Percentiles rank a stretch among this genome's conserved stretches.
Conservation (phyloP, 345 rosid species). For the Limnanthes douglasii region DNA sequence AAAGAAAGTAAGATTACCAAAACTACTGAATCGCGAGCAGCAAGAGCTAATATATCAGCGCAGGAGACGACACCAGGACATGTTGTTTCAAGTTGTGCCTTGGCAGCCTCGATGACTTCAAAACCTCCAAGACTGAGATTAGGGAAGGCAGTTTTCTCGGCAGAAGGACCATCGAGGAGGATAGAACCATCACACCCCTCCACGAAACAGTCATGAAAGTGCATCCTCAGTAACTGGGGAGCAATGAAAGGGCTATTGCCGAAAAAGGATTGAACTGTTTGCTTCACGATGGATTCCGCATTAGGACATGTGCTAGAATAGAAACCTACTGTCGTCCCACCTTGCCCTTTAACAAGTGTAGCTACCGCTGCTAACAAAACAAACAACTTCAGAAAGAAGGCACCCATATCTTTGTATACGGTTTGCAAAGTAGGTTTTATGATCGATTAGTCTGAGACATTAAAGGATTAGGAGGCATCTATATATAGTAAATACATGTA, state of each 20-base stretch:
- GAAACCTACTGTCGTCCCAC: slow-evolving; percentile 12
- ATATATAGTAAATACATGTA: too few species aligned
- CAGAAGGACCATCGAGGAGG: slow-evolving; percentile 12
- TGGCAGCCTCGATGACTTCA: slow-evolving; percentile 22
- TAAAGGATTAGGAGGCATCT: too few species aligned
- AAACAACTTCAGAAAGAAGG: too few species aligned
- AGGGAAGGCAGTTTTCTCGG: slow-evolving; percentile 19
- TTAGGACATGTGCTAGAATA: slow-evolving; percentile 11
- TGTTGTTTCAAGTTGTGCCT: slow-evolving; percentile 14
- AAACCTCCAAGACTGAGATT: slow-evolving; percentile 19
- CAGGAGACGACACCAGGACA: slow-evolving; percentile 34
- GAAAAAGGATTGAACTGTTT: slow-evolving; percentile 14
- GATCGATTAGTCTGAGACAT: too few species aligned
- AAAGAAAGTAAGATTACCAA: slow-evolving; percentile 19
- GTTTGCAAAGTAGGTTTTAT: too few species aligned
- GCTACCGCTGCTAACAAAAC: slow-evolving; percentile 4
- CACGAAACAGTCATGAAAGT: slow-evolving; percentile 25
- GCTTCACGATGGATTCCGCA: slow-evolving; percentile 11
- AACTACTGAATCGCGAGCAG: slow-evolving; percentile 32
- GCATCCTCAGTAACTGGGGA: slow-evolving; percentile 22
- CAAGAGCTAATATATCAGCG: slow-evolving; percentile 35
- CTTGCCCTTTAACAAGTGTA: slow-evolving; percentile 14
- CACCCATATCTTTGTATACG: too few species aligned
- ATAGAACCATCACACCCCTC: slow-evolving; percentile 25
- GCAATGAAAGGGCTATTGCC: slow-evolving; percentile 13